Evolutionary conservation across 1,139 yeast genomes (phyloP).

Genomic region (Zygosaccharomyces sapae): DNA sequence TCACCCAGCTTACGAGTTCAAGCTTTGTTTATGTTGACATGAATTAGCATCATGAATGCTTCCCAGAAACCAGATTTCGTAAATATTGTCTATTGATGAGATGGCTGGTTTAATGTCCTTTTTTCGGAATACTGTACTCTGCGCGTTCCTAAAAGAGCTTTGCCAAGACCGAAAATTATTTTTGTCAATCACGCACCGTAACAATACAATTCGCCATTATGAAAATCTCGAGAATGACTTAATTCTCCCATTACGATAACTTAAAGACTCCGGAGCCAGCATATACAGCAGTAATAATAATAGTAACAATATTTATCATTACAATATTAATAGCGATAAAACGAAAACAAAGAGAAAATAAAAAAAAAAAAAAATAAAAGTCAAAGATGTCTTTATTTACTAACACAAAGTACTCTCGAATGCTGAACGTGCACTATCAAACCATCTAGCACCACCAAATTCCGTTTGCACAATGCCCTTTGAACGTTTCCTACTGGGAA

Average conservation of each 20-base stretch:
- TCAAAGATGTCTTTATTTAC: slow-evolving; percentile 2
- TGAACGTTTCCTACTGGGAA: slow-evolving; percentile 5
- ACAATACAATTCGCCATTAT: not conserved
- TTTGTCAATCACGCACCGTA: not conserved
- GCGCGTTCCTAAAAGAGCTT: not conserved
- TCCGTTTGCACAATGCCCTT: slow-evolving; percentile 32
- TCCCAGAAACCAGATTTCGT: not conserved
- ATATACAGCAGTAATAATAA: slow-evolving; percentile 1
- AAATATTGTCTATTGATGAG: not conserved
- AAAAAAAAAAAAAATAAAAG: not conserved
- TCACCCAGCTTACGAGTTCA: not conserved
- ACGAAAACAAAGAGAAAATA: not conserved
- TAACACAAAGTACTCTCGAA: slow-evolving; percentile 15
- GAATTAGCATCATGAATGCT: not conserved
- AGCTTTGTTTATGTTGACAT: not conserved
- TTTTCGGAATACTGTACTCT: not conserved
- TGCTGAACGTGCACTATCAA: slow-evolving; percentile 20
- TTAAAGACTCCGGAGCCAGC: slow-evolving; percentile 5
- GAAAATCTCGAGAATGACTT: not conserved
- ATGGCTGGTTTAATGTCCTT: not conserved
- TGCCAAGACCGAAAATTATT: not conserved
- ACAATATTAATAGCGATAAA: not conserved
- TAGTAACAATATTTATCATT: too few relatives aligned
- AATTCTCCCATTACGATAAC: not conserved
- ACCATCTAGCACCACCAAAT: slow-evolving; percentile 33